Percentiles rank a stretch among this genome's conserved stretches.
Conservation (phyloP, 768 basidiomycete genomes). For the Boletellus ananas region DNA sequence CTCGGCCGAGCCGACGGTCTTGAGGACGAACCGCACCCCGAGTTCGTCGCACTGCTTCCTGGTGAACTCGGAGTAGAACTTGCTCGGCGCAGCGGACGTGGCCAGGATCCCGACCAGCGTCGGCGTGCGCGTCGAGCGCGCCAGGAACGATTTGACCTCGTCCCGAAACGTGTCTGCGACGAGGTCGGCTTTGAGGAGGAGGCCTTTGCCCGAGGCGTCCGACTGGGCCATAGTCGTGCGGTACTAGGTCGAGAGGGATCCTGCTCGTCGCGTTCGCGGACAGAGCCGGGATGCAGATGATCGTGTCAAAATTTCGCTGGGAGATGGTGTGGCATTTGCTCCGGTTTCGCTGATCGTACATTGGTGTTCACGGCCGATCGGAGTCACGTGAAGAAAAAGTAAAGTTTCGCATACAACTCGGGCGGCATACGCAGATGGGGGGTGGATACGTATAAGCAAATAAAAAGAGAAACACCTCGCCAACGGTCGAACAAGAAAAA, state of each 20-base stretch:
- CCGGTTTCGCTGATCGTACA: background rate
- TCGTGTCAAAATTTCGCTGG: background rate
- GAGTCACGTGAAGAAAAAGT: background rate
- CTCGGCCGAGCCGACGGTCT: slow-evolving; percentile 50
- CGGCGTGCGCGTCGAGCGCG: slow-evolving; percentile 42
- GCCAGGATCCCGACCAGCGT: slow-evolving; percentile 90
- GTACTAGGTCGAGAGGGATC: no score
- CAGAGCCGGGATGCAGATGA: background rate
- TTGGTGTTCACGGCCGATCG: background rate
- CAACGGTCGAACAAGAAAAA: no score
- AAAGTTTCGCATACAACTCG: no score
- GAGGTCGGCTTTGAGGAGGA: slow-evolving; percentile 75
- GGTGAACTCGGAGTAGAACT: slow-evolving; percentile 87
- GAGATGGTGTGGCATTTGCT: background rate
- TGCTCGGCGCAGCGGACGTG: slow-evolving; percentile 76
- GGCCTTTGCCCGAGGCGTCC: slow-evolving; percentile 52
- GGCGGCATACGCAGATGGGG: no score
- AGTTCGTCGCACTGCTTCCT: slow-evolving; percentile 84
- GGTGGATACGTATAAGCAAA: no score
- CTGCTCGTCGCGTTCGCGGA: background rate
- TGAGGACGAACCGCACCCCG: slow-evolving; percentile 83
- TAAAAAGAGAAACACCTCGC: no score
- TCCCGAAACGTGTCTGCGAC: slow-evolving; percentile 68
- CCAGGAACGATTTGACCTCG: slow-evolving; percentile 56
- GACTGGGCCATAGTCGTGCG: slow-evolving; percentile 20